Conservation (phyloP, 805 yeast species). For the Candida yuanshanica region DNA sequence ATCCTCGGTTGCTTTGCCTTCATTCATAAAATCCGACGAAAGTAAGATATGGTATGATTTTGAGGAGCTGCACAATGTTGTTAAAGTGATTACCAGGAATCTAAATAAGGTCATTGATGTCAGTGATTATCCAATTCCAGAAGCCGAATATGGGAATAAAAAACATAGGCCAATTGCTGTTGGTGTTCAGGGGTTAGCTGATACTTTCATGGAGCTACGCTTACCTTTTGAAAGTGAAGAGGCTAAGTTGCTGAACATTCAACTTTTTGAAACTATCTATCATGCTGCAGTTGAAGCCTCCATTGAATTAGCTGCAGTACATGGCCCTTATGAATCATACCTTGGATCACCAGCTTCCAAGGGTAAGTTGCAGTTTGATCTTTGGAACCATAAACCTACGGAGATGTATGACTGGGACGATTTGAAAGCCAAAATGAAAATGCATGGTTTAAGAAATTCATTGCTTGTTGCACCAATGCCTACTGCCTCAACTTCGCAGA, state of each 20-base stretch:
- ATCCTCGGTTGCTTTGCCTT: conserved; percentile 86
- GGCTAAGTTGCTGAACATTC: conserved; percentile 67
- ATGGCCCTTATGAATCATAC: conserved; percentile 71
- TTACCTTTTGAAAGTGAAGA: conserved; percentile 77
- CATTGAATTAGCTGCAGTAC: conserved; percentile 61
- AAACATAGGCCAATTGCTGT: conserved; percentile 88
- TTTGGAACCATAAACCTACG: conserved; percentile 78
- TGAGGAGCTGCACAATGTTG: conserved; percentile 63
- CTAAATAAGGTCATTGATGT: conserved; percentile 79
- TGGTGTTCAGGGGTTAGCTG: conserved; percentile 96
- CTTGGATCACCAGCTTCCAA: conserved; percentile 88
- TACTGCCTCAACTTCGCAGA: conserved; percentile 96
- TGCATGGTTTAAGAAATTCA: conserved; percentile 81
- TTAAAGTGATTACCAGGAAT: conserved; percentile 72
- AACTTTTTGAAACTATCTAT: conserved; percentile 91
- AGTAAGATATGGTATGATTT: conserved; percentile 60
- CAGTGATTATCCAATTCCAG: conserved; percentile 74
- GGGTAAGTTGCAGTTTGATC: conserved; percentile 78
- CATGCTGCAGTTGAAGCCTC: conserved; percentile 90
- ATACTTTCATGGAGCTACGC: conserved; percentile 70
- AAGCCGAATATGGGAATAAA: conserved; percentile 66
- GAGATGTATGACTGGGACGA: conserved; percentile 82
- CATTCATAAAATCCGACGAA: conserved; percentile 46
- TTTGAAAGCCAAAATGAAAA: conserved; percentile 51
- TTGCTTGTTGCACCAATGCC: conserved; percentile 95